phyloP scores from a whole-genome alignment of 176 grass and related monocot genomes.

The Oryza glumipatula region DNA sequence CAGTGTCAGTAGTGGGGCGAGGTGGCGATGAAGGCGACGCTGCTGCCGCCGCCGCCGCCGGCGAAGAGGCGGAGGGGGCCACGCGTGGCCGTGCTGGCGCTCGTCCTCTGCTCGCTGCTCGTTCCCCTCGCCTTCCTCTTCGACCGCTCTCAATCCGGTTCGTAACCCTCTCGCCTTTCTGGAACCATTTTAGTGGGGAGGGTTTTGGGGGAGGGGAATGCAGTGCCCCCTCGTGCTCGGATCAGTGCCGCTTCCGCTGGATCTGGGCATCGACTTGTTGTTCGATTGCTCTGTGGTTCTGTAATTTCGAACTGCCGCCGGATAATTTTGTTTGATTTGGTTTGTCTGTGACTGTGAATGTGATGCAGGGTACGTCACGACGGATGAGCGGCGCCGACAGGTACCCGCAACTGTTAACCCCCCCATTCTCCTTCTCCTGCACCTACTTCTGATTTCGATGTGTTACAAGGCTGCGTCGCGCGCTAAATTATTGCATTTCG shows the following conservation, averaged over 20 bases:
- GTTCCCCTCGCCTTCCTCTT: conserved; percentile 82
- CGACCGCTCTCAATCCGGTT: conserved; percentile 70
- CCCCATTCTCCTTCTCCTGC: not conserved
- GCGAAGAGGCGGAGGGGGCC: conserved; percentile 62
- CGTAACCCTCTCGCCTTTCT: not conserved
- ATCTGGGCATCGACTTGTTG: conserved; percentile 29
- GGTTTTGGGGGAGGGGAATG: conserved; percentile 5
- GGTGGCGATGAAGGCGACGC: conserved; percentile 57
- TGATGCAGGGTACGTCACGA: conserved; percentile 68
- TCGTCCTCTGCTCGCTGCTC: conserved; percentile 87
- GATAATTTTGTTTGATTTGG: not conserved
- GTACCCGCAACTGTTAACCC: conserved; percentile 13
- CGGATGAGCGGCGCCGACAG: conserved; percentile 67
- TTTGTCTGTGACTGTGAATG: not conserved
- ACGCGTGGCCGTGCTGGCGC: conserved; percentile 68
- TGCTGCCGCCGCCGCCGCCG: conserved; percentile 47
- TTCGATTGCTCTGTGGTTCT: not conserved
- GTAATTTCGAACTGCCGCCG: conserved; percentile 1
- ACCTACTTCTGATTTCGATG: not conserved
- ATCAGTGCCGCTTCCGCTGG: conserved; percentile 24
- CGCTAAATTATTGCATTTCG: not conserved
- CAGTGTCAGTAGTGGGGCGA: conserved; percentile 24
- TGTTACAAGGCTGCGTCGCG: conserved; percentile 6
- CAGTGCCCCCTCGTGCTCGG: conserved; percentile 7
- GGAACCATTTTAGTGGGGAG: not conserved